Evolutionary conservation across 352 stramenopile genomes (phyloP).

Genomic region (Phytophthora sojae): DNA sequence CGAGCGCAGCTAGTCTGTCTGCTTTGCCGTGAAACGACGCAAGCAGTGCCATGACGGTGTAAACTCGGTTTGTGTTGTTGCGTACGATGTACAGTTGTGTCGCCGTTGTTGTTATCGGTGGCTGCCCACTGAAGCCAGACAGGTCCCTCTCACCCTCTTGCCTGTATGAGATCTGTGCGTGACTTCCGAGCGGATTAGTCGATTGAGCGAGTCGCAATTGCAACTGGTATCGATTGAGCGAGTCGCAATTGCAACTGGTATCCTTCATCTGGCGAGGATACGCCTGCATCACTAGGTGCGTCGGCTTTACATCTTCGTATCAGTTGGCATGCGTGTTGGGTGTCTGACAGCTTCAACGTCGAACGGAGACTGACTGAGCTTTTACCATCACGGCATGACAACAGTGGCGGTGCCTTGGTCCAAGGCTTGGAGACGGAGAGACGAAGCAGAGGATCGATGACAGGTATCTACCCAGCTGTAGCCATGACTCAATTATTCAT

Average conservation of each 20-base stretch:
- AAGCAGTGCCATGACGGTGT: slow-evolving; percentile 33
- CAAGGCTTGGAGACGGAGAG: slow-evolving; percentile 2
- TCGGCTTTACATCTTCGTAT: slow-evolving; percentile 10
- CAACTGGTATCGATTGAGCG: slow-evolving; percentile 1
- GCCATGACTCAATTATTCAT: slow-evolving; percentile 21
- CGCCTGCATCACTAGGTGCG: slow-evolving; percentile 18
- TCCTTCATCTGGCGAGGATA: slow-evolving; percentile 5
- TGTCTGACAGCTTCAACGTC: slow-evolving; percentile 13
- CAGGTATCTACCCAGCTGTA: slow-evolving; percentile 24
- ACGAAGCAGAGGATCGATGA: slow-evolving; percentile 12
- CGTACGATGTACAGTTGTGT: slow-evolving; percentile 17
- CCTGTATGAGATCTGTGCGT: neutral
- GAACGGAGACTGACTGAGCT: slow-evolving; percentile 14
- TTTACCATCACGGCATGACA: slow-evolving; percentile 26
- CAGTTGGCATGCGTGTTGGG: slow-evolving; percentile 2
- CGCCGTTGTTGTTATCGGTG: neutral
- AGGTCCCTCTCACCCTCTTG: neutral
- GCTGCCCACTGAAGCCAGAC: neutral
- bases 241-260: slow-evolving; percentile 4
- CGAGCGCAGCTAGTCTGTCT: slow-evolving; percentile 38
- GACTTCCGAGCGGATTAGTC: slow-evolving; percentile 17
- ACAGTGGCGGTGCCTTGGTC: slow-evolving; percentile 5
- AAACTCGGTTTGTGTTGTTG: slow-evolving; percentile 32
- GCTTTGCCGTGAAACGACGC: slow-evolving; percentile 35
- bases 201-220: slow-evolving; percentile 14